Percentiles rank a stretch among this genome's conserved stretches.
phyloP scores from a whole-genome alignment of 2,329 filamentous ascomycete genomes.

The Pseudocercospora macadamiae region DNA sequence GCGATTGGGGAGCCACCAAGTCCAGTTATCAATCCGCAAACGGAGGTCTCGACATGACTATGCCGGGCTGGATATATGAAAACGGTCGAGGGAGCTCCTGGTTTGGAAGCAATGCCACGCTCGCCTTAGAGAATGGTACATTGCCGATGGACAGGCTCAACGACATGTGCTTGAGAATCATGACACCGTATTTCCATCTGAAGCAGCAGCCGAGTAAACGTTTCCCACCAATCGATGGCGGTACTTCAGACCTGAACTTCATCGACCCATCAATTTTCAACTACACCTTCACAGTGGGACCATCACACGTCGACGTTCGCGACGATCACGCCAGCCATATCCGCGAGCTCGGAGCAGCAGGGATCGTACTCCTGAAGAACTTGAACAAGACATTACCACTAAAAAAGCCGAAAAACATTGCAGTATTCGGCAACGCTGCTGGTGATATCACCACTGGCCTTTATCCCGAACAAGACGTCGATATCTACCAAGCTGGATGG shows the following conservation, averaged over 20 bases:
- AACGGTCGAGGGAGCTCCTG: slow-evolving; percentile 16
- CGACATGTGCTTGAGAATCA: slow-evolving; percentile 58
- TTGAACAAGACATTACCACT: slow-evolving; percentile 55
- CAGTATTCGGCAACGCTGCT: slow-evolving; percentile 55
- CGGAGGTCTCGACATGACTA: slow-evolving; percentile 42
- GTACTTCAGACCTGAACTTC: slow-evolving; percentile 26
- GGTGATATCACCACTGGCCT: slow-evolving; percentile 54
- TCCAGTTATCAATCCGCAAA: slow-evolving; percentile 52
- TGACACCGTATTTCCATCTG: slow-evolving; percentile 60
- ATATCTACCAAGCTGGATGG: slow-evolving; percentile 34
- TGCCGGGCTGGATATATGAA: slow-evolving; percentile 52
- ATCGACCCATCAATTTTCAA: slow-evolving; percentile 21
- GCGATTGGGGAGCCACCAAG: slow-evolving; percentile 66
- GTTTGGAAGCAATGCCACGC: slow-evolving; percentile 41
- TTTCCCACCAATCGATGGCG: slow-evolving; percentile 43
- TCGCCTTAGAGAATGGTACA: slow-evolving; percentile 58
- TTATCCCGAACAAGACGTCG: slow-evolving; percentile 33
- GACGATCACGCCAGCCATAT: slow-evolving; percentile 41
- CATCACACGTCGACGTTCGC: slow-evolving; percentile 42
- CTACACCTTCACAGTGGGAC: slow-evolving; percentile 39
- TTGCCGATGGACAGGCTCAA: slow-evolving; percentile 58
- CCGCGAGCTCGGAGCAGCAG: slow-evolving; percentile 45
- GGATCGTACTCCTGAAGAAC: slow-evolving; percentile 55
- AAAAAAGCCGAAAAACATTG: slow-evolving; percentile 52
- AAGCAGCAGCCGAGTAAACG: slow-evolving; percentile 58